Conservation (phyloP, 176 grass and related monocot species). For the Oryza punctata region DNA sequence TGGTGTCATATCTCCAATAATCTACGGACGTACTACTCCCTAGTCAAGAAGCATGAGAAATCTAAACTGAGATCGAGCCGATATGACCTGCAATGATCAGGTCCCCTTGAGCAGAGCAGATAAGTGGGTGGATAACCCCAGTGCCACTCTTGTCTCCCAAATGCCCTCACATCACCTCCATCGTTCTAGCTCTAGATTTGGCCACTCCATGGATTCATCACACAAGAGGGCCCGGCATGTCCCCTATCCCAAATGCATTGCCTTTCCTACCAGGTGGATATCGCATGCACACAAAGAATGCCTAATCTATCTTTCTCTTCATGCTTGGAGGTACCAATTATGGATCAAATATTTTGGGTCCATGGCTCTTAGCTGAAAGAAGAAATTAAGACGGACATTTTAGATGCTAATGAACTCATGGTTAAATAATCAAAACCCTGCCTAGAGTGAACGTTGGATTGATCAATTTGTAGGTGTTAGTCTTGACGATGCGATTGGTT, state of each 20-base stretch:
- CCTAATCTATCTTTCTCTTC: background rate
- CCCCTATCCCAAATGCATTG: background rate
- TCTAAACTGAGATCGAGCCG: background rate
- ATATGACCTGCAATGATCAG: constrained; percentile 35
- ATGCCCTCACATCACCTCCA: constrained; percentile 4
- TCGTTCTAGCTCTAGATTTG: background rate
- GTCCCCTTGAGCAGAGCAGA: constrained; percentile 13
- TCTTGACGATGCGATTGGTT: no score
- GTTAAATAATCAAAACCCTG: background rate
- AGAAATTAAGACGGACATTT: background rate
- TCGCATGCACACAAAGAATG: background rate
- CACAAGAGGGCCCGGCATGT: background rate
- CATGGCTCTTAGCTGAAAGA: background rate
- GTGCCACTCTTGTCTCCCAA: constrained; percentile 2
- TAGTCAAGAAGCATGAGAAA: background rate
- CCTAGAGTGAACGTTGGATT: no score
- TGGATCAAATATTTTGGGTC: background rate
- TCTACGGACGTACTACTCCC: no score
- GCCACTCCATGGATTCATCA: background rate
- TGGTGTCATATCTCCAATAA: no score
- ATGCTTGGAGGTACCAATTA: background rate
- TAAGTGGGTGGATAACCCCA: background rate
- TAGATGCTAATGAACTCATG: background rate
- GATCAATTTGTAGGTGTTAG: no score
- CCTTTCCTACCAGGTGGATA: background rate